phyloP scores from a whole-genome alignment of 2,329 filamentous ascomycete species.

The Fulvia fulva region DNA sequence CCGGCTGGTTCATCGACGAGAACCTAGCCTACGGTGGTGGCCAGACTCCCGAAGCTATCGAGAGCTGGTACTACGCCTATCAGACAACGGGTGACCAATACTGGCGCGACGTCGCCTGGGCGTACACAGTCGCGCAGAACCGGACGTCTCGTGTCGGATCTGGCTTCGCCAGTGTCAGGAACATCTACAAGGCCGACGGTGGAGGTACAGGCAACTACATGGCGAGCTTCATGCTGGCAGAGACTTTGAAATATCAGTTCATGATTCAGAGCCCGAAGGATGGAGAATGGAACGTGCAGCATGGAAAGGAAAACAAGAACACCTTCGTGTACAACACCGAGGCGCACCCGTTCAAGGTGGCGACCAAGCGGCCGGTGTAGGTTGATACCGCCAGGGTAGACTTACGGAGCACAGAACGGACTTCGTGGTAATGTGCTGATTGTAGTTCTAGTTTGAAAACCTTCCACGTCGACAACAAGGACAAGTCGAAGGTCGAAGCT shows the following conservation, averaged over 20 bases:
- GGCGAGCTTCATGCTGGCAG: slow-evolving; percentile 85
- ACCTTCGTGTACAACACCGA: slow-evolving; percentile 3
- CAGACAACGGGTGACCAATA: slow-evolving; percentile 16
- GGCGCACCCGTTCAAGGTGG: slow-evolving; percentile 7
- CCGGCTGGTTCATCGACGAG: slow-evolving; percentile 61
- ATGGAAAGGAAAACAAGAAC: slow-evolving; percentile 8
- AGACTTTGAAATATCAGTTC: slow-evolving; percentile 80
- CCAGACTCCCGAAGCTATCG: slow-evolving; percentile 49
- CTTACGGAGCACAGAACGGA: not conserved
- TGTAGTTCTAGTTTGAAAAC: not conserved
- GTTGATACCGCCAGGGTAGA: not conserved
- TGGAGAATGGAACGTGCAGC: slow-evolving; percentile 31
- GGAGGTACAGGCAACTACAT: slow-evolving; percentile 50
- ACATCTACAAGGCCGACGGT: slow-evolving; percentile 11
- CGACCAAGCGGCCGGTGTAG: slow-evolving; percentile 6
- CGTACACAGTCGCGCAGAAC: slow-evolving; percentile 16
- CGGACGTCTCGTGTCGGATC: slow-evolving; percentile 12
- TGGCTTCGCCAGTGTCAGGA: slow-evolving; percentile 15
- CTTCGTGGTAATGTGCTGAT: not conserved
- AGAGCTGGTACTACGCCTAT: slow-evolving; percentile 18
- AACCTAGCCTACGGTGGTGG: slow-evolving; percentile 21
- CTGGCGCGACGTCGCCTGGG: slow-evolving; percentile 15
- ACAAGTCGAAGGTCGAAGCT: not conserved
- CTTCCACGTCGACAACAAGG: not conserved
- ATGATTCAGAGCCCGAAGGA: slow-evolving; percentile 58